Conservation (phyloP, 129 eudicot genomes). For the Tagetes patula region DNA sequence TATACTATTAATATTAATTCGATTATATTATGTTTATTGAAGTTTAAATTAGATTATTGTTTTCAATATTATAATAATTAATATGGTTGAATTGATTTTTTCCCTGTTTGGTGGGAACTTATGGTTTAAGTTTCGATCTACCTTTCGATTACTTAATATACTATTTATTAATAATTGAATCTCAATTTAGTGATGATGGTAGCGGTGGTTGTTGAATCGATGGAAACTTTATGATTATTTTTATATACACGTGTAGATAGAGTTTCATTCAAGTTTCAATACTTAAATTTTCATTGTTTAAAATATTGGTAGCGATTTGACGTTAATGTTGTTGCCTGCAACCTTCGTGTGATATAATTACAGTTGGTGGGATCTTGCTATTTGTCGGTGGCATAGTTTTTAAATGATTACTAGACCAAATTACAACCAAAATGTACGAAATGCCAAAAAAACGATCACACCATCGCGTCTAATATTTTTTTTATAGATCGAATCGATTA, state of each 20-base stretch:
- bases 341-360: constrained; percentile 5
- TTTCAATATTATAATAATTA: constrained; percentile 10
- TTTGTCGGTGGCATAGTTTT: constrained; percentile 26
- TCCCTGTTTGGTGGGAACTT: constrained; percentile 23
- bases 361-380: constrained; percentile 6
- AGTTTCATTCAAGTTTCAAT: constrained; percentile 29
- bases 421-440: no score
- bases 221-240: constrained; percentile 15
- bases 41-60: not conserved
- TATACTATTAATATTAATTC: not conserved
- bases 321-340: constrained; percentile 12
- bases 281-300: not conserved
- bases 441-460: no score
- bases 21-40: not conserved
- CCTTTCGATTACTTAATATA: constrained; percentile 9
- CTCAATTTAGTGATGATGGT: constrained; percentile 25
- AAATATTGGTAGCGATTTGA: not conserved
- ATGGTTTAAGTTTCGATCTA: constrained; percentile 31
- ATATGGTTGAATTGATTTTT: constrained; percentile 18
- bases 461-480: no score
- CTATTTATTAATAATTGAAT: not conserved
- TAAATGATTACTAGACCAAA: not conserved
- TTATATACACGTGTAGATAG: constrained; percentile 37
- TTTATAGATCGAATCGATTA: constrained; percentile 23
- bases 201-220: constrained; percentile 38